Evolutionary conservation across 306 rosid genomes (phyloP), one percentile per base, ranked within the genome.

Genomic region (Alnus glutinosa): DNA sequence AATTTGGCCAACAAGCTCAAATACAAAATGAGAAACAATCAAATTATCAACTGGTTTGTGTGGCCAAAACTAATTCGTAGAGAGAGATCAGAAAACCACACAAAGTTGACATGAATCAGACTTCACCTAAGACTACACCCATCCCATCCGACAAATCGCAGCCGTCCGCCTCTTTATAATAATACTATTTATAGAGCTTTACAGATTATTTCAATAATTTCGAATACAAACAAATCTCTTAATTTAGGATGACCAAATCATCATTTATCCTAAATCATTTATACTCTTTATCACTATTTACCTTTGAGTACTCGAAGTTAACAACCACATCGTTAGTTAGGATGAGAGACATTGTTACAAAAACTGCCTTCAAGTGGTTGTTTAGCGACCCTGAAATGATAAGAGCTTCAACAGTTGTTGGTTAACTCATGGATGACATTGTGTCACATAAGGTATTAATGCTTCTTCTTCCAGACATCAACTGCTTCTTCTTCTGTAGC

Each of bases 51-150:
- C 36, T 34, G 36, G 2, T 34, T 34, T 34, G 36, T 34, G 1
- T 2, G 2, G 36, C 36, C 36, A 34, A 34, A 34, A 34, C 36
- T 34, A 2, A 34, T 34, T 34, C 36, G 36, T 42, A 69, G 74
- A 44, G 76, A 71, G 47, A 23, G 39, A 81, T 34, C 36, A 34
- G 36, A 34, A 83, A 50, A 77, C 79, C 70, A 39, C 9, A 51
- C 23, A 59, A 73, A 23, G 19, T 46, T 63, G 2, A 66, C 37
- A 67, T 95, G 99, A 95, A 95, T 90, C 96, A 86, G 78, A 84
- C 82, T 85, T 78, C 89, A 55, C 80, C 92, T 0, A 98, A 91
- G 89, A 97, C 98, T 30, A 81, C 82, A 57, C 79, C 92, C 7
- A 80, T 79, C 9, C 70, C 57, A 51, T 55, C 86, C 8, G 98